Base-by-base conservation (phyloP, 208 protist species). In the Balamuthia mandrillaris region DNA sequence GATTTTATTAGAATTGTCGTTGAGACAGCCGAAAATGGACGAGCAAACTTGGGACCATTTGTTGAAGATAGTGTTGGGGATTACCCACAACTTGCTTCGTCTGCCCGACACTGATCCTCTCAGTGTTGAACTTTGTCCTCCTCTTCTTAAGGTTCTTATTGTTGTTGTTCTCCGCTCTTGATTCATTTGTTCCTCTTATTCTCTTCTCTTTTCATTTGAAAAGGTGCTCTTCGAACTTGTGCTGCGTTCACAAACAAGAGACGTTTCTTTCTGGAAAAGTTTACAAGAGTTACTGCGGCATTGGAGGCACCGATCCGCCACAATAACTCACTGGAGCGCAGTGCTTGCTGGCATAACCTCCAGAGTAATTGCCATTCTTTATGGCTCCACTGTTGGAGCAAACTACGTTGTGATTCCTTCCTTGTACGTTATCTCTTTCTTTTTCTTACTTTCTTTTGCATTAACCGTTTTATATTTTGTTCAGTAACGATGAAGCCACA, bases 1-100 rank as follows among this genome's bases (percentile, higher is more conserved):
- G n/a, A n/a, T n/a, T n/a, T n/a, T n/a, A n/a, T n/a, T n/a, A n/a
- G n/a, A n/a, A n/a, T n/a, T n/a, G n/a, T n/a, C n/a, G n/a, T n/a
- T n/a, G n/a, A n/a, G n/a, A n/a, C n/a, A n/a, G n/a, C n/a, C n/a
- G n/a, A n/a, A n/a, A n/a, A 29, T 78, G 7, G 58, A 78, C 18
- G 68, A 78, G 68, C 45, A 78, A 16, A 78, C 68, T 14, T 78
- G 68, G 68, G 68, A 78, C 16, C 68, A 78, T 47, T 31, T 78
- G 45, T 35, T 78, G 31, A 78, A 78, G 45, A 47, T 78, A 16
- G 68, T 78, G 24, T 47, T 78, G 29, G 68, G 68, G 45, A 78
- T 78, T 35, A 56, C 45, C 68, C 45, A 78, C 21, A 58, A 41
- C 44, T 47, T 78, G 7, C 68, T 78, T 2, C 45, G 68, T 35